Percentiles rank a stretch among this genome's conserved stretches.
Conservation (phyloP, 2,329 filamentous ascomycete species). For the Drechslera avenae region DNA sequence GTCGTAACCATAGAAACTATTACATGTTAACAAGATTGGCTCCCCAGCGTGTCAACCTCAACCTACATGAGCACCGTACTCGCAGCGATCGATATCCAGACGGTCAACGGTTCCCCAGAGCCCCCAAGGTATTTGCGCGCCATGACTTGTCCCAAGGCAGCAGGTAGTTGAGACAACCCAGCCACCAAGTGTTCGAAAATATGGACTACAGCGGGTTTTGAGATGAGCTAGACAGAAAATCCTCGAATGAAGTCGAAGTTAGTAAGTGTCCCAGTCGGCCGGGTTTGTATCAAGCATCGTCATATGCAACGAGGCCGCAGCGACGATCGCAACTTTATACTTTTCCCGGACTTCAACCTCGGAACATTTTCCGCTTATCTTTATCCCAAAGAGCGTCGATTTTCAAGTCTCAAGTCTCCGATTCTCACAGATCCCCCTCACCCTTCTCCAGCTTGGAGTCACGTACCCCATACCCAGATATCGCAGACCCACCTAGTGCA, state of each 20-base stretch:
- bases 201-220: neutral
- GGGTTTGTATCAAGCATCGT: constrained; percentile 10
- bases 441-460: constrained; percentile 6
- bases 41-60: neutral
- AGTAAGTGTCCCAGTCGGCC: neutral
- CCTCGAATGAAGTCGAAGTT: neutral
- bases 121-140: constrained; percentile 57
- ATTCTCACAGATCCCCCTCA: constrained; percentile 5
- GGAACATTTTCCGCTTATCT: constrained; percentile 14
- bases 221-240: neutral
- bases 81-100: constrained; percentile 59
- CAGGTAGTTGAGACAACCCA: neutral
- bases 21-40: neutral
- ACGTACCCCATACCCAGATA: constrained; percentile 13
- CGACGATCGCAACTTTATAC: constrained; percentile 17
- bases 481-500: constrained; percentile 11
- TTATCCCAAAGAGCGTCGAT: constrained; percentile 8
- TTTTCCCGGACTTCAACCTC: constrained; percentile 4
- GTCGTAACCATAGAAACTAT: constrained; percentile 53
- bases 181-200: neutral
- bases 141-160: constrained; percentile 35
- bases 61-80: constrained; percentile 53
- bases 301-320: neutral
- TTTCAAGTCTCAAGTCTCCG: constrained; percentile 6
- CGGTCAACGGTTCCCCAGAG: constrained; percentile 56